phyloP scores from a whole-genome alignment of 2,329 filamentous ascomycete species.

The Polytolypa hystricis region DNA sequence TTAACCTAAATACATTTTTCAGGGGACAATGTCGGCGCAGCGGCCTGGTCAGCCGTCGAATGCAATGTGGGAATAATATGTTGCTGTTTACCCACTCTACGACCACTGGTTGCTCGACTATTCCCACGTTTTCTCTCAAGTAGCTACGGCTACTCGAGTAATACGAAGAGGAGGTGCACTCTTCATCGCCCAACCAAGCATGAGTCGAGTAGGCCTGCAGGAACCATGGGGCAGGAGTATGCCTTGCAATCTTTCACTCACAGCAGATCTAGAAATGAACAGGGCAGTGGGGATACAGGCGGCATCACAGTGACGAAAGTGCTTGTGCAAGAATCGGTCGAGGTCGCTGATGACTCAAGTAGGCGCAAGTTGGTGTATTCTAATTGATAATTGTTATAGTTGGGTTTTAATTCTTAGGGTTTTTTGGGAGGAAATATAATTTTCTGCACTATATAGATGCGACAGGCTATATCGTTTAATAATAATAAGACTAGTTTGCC shows the following conservation, averaged over 20 bases:
- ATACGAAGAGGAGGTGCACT: background rate
- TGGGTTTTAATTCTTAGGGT: no score
- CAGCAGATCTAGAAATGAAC: background rate
- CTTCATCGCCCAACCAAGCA: background rate
- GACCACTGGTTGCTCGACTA: slow-evolving; percentile 2
- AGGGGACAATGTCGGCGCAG: slow-evolving; percentile 27
- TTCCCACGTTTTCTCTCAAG: background rate
- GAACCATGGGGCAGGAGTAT: background rate
- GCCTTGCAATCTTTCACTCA: background rate
- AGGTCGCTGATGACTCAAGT: background rate
- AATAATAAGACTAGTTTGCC: no score
- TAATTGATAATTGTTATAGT: no score
- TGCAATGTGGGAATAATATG: slow-evolving; percentile 33
- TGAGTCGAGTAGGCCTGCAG: background rate
- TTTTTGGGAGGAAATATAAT: no score
- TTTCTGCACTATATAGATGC: no score
- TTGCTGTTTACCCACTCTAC: slow-evolving; percentile 24
- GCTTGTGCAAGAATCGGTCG: background rate
- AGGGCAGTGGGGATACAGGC: background rate
- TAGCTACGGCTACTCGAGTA: background rate
- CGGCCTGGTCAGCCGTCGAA: slow-evolving; percentile 34
- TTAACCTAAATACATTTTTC: slow-evolving; percentile 1
- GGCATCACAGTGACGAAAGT: background rate
- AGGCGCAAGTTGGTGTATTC: background rate
- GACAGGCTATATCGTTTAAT: no score